Percentiles rank a stretch among this genome's conserved stretches.
phyloP scores from a whole-genome alignment of 441 rosid species.

The Viola pubescens region DNA sequence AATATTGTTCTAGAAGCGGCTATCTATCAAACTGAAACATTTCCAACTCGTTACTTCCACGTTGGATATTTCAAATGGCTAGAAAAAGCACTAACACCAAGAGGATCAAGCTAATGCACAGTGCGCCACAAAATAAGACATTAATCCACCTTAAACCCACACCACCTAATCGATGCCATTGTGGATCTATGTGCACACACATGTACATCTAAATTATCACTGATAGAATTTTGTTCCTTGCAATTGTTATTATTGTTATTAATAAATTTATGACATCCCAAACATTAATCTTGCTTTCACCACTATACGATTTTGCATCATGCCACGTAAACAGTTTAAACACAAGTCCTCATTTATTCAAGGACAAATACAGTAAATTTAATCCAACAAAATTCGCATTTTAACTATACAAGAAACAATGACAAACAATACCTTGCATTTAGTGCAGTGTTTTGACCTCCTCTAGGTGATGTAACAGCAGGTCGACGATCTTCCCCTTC shows the following conservation, averaged over 20 bases:
- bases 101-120: background rate
- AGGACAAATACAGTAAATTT: background rate
- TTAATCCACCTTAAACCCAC: background rate
- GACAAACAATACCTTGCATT: conserved; percentile 47
- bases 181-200: too few species aligned
- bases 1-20: background rate
- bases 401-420: background rate
- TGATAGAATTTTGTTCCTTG: background rate
- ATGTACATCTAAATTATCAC: too few species aligned
- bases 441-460: conserved; percentile 35
- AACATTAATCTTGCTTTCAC: too few species aligned
- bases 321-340: too few species aligned
- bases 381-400: too few species aligned
- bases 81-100: background rate
- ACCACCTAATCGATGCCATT: background rate
- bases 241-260: background rate
- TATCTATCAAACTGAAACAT: background rate
- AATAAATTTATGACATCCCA: too few species aligned
- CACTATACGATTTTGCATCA: too few species aligned
- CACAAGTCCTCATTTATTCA: background rate
- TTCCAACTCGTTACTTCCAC: background rate
- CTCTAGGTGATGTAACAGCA: conserved; percentile 38
- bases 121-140: background rate
- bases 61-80: background rate
- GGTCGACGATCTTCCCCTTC: conserved; percentile 53